These are phyloP conservation scores for Kandelia obovata DNA, from an alignment of 345 rosid species.

Conservation along the genomic window DNA sequence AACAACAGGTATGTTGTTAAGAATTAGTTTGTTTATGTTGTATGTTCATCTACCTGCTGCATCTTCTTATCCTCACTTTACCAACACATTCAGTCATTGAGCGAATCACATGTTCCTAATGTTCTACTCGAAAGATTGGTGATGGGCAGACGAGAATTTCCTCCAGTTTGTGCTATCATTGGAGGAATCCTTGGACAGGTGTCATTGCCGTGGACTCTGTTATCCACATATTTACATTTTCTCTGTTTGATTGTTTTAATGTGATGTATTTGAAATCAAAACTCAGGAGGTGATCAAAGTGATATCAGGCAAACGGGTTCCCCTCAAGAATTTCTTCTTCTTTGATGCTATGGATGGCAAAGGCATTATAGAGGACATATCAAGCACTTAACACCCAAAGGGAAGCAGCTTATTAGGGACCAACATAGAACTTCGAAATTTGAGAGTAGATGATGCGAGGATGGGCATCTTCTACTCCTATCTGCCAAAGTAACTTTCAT, in stretches of 20 bases:
- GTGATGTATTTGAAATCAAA: not conserved
- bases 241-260: not conserved
- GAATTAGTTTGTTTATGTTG: constrained; percentile 1
- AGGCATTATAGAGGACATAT: constrained; percentile 80
- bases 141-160: constrained; percentile 48
- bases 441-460: too few species aligned
- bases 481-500: not conserved
- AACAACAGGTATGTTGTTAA: constrained; percentile 46
- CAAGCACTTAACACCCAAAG: constrained; percentile 27
- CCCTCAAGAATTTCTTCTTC: constrained; percentile 87
- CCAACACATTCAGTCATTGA: constrained; percentile 42
- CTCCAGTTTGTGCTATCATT: constrained; percentile 86
- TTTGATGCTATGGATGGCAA: constrained; percentile 84
- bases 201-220: constrained; percentile 5
- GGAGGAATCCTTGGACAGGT: constrained; percentile 98
- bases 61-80: constrained; percentile 2
- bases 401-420: constrained; percentile 13
- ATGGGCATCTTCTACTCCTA: not conserved
- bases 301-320: constrained; percentile 83
- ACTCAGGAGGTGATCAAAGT: constrained; percentile 87
- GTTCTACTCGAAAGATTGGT: constrained; percentile 70
- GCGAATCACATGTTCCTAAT: constrained; percentile 59
- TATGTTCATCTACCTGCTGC: not conserved
- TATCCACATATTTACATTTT: not conserved
- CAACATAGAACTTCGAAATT: too few species aligned